Base-by-base conservation (phyloP, 2,329 filamentous ascomycete genomes). In the Claviceps africana region DNA sequence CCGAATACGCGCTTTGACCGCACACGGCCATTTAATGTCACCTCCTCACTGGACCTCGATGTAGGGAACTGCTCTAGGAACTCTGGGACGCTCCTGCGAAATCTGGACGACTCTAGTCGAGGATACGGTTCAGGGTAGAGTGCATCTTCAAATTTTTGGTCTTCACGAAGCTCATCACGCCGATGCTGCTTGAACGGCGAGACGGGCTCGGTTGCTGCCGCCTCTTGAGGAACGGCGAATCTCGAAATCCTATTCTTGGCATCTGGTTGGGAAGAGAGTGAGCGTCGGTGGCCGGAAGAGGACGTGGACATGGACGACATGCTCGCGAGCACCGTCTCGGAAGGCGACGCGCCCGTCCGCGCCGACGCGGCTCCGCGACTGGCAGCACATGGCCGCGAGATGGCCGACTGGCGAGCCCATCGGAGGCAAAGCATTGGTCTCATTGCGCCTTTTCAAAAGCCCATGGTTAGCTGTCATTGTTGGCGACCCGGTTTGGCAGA, bases 1-100 rank as follows among this genome's bases (percentile, higher is more conserved):
- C 90, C 83, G 51, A 81, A 77, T 47, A 79, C 73, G 56, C 88
- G 85, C 63, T 86, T 78, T 47, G 82, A 82, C 61, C 77, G 75
- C 56, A 95, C 76, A 64, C 88, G 88, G 67, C 89, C 88, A 50
- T 60, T 62, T 33, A 70, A 54, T 21, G 58, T 63, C 48, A 70
- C 60, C 44, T 61, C 56, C 43, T 64, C 64, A 42, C 57, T 56
- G 50, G 59, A 55, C 33, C 58, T 49, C 40, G 55, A 54, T 46
- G 63, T 53, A 28, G 59, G 53, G 39, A 66, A 65, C 10, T 59
- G 58, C 47, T 65, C 59, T 25, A 67, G 53, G 45, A 70, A 70
- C 28, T 68, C 65, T 5, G 63, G 61, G 19, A 69, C 63, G 22
- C 65, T 61, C 56, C 62, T 65, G 28, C 61, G 59, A 51, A 51